phyloP scores from a whole-genome alignment of 2,329 filamentous ascomycete species.

The Botryotinia convoluta region DNA sequence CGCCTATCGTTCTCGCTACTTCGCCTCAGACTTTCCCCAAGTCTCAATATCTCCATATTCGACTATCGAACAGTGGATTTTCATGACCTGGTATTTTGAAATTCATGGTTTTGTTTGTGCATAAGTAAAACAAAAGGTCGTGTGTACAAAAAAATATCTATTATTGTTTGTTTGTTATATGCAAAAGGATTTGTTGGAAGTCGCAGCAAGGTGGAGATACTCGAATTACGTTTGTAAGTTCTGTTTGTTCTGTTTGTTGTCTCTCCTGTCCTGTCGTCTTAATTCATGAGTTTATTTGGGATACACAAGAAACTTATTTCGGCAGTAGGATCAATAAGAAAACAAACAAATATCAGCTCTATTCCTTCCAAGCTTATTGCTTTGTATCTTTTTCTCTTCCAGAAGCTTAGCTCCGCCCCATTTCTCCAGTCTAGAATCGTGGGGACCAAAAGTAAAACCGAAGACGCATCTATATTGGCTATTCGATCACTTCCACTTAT shows the following conservation, averaged over 20 bases:
- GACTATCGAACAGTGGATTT: not conserved
- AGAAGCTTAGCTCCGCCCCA: conserved; percentile 26
- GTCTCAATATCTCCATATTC: not conserved
- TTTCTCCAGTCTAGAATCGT: conserved; percentile 16
- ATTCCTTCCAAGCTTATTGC: not conserved
- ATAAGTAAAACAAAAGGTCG: conserved; percentile 8
- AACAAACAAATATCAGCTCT: conserved; percentile 18
- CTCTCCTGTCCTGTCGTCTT: not conserved
- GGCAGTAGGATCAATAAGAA: conserved; percentile 14
- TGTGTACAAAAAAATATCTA: not conserved
- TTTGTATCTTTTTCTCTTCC: conserved; percentile 14
- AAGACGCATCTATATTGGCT: not conserved
- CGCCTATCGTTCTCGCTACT: conserved; percentile 9
- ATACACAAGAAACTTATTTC: conserved; percentile 17
- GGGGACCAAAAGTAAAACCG: conserved; percentile 7
- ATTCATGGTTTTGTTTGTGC: not conserved
- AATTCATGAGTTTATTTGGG: not conserved
- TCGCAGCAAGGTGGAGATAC: conserved; percentile 6
- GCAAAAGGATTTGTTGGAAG: conserved; percentile 11
- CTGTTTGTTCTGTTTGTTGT: conserved; percentile 17
- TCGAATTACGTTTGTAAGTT: conserved; percentile 12
- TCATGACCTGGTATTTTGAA: not conserved
- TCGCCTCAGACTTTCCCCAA: not conserved
- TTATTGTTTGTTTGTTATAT: not conserved
- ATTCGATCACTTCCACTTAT: not conserved